These are phyloP conservation scores for Discostella stelligera DNA, from an alignment of 352 stramenopile species.

Conservation along the genomic window DNA sequence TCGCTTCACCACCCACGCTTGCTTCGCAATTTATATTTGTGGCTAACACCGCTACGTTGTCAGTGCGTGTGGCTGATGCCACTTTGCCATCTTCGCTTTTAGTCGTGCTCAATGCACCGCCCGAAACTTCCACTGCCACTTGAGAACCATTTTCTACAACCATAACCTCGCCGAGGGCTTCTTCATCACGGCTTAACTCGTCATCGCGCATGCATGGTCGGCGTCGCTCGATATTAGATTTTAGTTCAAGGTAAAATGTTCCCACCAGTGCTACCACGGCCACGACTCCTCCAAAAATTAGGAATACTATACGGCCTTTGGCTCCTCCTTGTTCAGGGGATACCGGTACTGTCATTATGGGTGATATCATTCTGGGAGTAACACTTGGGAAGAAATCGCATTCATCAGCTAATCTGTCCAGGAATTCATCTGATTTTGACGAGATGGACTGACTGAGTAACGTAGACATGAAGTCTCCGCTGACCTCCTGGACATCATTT, in stretches of 20 bases:
- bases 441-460: background rate
- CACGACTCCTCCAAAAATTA: slow-evolving; percentile 19
- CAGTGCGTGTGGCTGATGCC: too few relatives aligned
- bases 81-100: too few relatives aligned
- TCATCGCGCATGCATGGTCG: background rate
- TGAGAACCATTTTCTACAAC: too few relatives aligned
- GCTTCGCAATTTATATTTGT: too few relatives aligned
- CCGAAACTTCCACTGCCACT: too few relatives aligned
- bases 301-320: slow-evolving; percentile 6
- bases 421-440: slow-evolving; percentile 1
- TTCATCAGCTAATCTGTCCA: background rate
- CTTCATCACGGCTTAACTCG: background rate
- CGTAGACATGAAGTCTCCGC: slow-evolving; percentile 2
- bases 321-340: background rate
- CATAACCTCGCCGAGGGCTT: background rate
- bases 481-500: background rate
- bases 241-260: slow-evolving; percentile 23
- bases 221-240: background rate
- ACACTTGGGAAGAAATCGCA: slow-evolving; percentile 7
- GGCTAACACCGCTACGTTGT: background rate
- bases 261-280: slow-evolving; percentile 27
- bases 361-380: background rate
- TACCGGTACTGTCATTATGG: background rate
- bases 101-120: too few relatives aligned
- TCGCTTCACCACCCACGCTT: background rate